Conservation (phyloP, 305 asterid genomes). For the Stenogyne calaminthoides region DNA sequence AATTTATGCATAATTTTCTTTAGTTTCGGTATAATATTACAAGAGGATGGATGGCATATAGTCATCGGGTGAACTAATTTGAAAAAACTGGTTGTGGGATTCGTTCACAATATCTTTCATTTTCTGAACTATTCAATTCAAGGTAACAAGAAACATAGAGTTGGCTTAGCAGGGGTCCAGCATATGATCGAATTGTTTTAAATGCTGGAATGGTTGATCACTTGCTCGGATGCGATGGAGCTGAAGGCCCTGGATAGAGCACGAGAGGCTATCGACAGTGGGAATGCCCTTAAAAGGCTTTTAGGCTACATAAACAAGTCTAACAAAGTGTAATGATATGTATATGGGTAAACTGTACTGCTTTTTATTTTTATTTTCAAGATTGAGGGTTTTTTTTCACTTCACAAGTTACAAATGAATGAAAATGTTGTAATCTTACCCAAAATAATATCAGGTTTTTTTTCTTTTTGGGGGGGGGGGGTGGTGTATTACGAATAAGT, state of each 20-base stretch:
- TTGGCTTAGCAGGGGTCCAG: conserved; percentile 83
- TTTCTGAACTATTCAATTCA: conserved; percentile 31
- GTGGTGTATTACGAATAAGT: background rate
- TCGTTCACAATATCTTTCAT: background rate
- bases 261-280: conserved; percentile 88
- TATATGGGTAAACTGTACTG: background rate
- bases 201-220: conserved; percentile 97
- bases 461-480: background rate
- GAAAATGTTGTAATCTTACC: conserved; percentile 2
- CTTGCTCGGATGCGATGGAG: conserved; percentile 90
- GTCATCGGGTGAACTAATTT: background rate
- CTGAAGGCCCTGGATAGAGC: conserved; percentile 91
- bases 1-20: background rate
- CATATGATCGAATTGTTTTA: conserved; percentile 82
- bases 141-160: conserved; percentile 82
- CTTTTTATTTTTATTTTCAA: background rate
- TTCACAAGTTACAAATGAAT: background rate
- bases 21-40: background rate
- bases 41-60: background rate
- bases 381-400: background rate
- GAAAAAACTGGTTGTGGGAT: background rate
- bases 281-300: conserved; percentile 75
- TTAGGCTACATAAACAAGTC: conserved; percentile 72
- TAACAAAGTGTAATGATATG: conserved; percentile 36
- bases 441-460: background rate